These are phyloP conservation scores for Goffeauzyma gilvescens DNA, from an alignment of 768 basidiomycete genomes.

Conservation along the genomic window DNA sequence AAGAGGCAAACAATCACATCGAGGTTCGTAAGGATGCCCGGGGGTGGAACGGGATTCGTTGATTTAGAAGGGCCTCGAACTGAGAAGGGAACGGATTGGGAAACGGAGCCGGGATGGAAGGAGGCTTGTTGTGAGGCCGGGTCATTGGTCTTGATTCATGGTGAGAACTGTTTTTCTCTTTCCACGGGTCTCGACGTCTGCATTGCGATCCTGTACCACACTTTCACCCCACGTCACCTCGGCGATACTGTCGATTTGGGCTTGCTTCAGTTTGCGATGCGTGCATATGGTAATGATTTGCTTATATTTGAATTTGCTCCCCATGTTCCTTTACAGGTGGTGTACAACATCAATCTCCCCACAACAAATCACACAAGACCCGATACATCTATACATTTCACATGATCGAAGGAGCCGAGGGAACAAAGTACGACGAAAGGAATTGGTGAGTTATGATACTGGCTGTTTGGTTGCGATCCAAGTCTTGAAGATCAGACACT, in stretches of 20 bases:
- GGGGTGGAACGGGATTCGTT: constrained; percentile 57
- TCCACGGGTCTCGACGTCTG: too few relatives aligned
- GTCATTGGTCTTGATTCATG: constrained; percentile 84
- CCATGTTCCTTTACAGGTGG: constrained; percentile 21
- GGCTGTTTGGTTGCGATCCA: too few relatives aligned
- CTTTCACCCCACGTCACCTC: too few relatives aligned
- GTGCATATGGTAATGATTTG: too few relatives aligned
- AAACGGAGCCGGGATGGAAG: constrained; percentile 23
- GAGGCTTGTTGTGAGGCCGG: constrained; percentile 37
- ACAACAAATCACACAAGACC: constrained; percentile 59
- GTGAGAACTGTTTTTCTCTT: constrained; percentile 32
- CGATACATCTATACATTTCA: constrained; percentile 82
- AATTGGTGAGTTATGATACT: constrained; percentile 42
- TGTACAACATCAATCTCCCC: constrained; percentile 78
- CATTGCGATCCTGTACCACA: too few relatives aligned
- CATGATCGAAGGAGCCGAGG: constrained; percentile 44
- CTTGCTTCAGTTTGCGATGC: too few relatives aligned
- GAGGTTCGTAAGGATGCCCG: constrained; percentile 61
- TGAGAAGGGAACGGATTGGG: constrained; percentile 22
- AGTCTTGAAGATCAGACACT: background rate
- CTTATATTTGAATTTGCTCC: background rate
- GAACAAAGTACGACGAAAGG: constrained; percentile 52
- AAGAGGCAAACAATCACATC: constrained; percentile 51
- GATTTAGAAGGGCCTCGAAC: constrained; percentile 7
- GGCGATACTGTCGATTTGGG: too few relatives aligned